phyloP scores from a whole-genome alignment of 352 stramenopile species.

The Globisporangium paddicum region DNA sequence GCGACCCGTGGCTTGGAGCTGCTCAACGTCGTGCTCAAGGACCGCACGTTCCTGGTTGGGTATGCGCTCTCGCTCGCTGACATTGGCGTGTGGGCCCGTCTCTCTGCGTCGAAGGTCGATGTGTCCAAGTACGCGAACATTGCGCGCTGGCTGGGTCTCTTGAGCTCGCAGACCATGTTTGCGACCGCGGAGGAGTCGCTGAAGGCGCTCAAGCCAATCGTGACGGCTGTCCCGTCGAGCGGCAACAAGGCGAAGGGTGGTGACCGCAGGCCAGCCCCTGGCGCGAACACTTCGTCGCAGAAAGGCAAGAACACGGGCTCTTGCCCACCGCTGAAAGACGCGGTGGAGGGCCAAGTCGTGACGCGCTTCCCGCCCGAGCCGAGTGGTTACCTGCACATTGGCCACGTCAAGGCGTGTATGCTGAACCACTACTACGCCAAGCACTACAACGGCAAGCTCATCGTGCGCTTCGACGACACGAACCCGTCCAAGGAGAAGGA shows the following conservation, averaged over 20 bases:
- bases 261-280: constrained; percentile 16
- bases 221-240: constrained; percentile 6
- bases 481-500: constrained; percentile 99
- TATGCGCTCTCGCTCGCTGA: constrained; percentile 94
- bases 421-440: constrained; percentile 99
- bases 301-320: constrained; percentile 86
- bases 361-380: constrained; percentile 89
- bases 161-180: constrained; percentile 61
- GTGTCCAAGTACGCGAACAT: constrained; percentile 60
- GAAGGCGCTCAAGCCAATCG: constrained; percentile 37
- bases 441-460: constrained; percentile 96
- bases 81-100: constrained; percentile 88
- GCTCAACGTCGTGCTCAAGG: constrained; percentile 86
- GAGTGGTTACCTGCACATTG: constrained; percentile 81
- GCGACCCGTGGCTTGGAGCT: constrained; percentile 58
- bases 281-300: constrained; percentile 10
- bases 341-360: constrained; percentile 92
- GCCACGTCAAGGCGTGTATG: constrained; percentile 98
- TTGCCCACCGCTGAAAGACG: constrained; percentile 93
- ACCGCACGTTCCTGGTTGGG: constrained; percentile 93
- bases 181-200: constrained; percentile 40
- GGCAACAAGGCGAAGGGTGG: constrained; percentile 9
- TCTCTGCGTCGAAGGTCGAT: constrained; percentile 46
- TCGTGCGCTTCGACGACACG: constrained; percentile 99
- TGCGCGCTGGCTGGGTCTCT: constrained; percentile 64